Conservation (phyloP, 108 stramenopile species). For the Cyclotella sp. region DNA sequence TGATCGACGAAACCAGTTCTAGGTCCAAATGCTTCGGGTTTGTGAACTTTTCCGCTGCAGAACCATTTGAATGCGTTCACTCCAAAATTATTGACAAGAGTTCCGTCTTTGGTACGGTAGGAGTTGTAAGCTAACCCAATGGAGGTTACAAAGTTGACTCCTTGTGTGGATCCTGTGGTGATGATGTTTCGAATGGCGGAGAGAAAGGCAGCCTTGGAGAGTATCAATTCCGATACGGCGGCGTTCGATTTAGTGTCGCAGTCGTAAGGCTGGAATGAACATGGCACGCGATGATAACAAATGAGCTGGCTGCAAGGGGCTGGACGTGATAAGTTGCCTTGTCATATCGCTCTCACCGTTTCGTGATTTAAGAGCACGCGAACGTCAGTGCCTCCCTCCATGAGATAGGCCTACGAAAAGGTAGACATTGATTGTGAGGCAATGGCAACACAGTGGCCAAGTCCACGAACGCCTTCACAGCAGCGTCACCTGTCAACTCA, state of each 20-base stretch:
- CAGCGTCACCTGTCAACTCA: neutral
- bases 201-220: slow-evolving; percentile 19
- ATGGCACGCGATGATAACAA: neutral
- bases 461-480: neutral
- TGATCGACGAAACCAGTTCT: slow-evolving; percentile 36
- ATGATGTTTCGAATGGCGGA: slow-evolving; percentile 9
- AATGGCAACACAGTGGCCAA: neutral
- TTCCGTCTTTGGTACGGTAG: slow-evolving; percentile 15
- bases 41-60: slow-evolving; percentile 33
- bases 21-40: slow-evolving; percentile 29
- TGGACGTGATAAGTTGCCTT: neutral
- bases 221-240: slow-evolving; percentile 25
- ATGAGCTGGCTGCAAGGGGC: neutral
- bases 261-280: neutral
- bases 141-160: neutral
- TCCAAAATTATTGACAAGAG: neutral
- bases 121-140: slow-evolving; percentile 12
- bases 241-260: slow-evolving; percentile 14
- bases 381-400: slow-evolving; percentile 1
- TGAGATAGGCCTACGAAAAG: slow-evolving; percentile 1
- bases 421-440: neutral
- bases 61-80: slow-evolving; percentile 26
- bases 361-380: slow-evolving; percentile 42
- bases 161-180: neutral
- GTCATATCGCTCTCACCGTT: neutral